Percentiles rank a stretch among this genome's conserved stretches.
Conservation (phyloP, 2,329 filamentous ascomycete species). For the Xylariaceae sp. region DNA sequence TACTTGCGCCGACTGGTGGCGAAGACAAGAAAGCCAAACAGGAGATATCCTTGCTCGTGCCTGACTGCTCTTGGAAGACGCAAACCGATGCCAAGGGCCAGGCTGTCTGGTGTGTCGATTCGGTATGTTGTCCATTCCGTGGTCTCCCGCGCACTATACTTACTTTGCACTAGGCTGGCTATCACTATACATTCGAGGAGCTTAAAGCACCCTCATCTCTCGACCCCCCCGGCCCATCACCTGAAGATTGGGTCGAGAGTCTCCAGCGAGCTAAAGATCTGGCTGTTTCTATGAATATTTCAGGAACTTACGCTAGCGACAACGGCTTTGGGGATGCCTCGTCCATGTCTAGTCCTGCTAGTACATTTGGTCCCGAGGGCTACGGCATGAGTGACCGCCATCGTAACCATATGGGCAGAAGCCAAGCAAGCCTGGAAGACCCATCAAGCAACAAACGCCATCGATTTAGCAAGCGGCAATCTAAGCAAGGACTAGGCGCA, state of each 20-base stretch:
- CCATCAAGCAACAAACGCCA: slow-evolving; percentile 49
- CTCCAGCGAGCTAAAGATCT: slow-evolving; percentile 83
- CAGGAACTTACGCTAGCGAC: slow-evolving; percentile 63
- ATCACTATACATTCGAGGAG: slow-evolving; percentile 92
- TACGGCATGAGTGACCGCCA: slow-evolving; percentile 49
- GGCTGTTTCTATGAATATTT: slow-evolving; percentile 68
- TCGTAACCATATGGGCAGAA: slow-evolving; percentile 57
- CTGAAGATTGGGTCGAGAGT: slow-evolving; percentile 88
- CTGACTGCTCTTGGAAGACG: slow-evolving; percentile 74
- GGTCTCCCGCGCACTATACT: slow-evolving; percentile 12
- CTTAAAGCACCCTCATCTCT: slow-evolving; percentile 61
- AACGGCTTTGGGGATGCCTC: slow-evolving; percentile 65
- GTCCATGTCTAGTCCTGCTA: slow-evolving; percentile 70
- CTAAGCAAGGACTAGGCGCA: slow-evolving; percentile 87
- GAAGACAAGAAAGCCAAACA: slow-evolving; percentile 95
- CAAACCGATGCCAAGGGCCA: slow-evolving; percentile 84
- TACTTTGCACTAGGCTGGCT: slow-evolving; percentile 62
- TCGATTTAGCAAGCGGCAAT: slow-evolving; percentile 87
- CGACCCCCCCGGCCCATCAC: slow-evolving; percentile 60
- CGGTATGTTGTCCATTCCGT: slow-evolving; percentile 56
- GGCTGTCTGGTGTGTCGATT: slow-evolving; percentile 86
- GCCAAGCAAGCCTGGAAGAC: slow-evolving; percentile 53
- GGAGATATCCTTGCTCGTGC: slow-evolving; percentile 77
- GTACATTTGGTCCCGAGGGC: slow-evolving; percentile 60
- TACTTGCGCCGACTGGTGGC: slow-evolving; percentile 85